Conservation (phyloP, 2,329 filamentous ascomycete genomes). For the Teratosphaeria viscida region DNA sequence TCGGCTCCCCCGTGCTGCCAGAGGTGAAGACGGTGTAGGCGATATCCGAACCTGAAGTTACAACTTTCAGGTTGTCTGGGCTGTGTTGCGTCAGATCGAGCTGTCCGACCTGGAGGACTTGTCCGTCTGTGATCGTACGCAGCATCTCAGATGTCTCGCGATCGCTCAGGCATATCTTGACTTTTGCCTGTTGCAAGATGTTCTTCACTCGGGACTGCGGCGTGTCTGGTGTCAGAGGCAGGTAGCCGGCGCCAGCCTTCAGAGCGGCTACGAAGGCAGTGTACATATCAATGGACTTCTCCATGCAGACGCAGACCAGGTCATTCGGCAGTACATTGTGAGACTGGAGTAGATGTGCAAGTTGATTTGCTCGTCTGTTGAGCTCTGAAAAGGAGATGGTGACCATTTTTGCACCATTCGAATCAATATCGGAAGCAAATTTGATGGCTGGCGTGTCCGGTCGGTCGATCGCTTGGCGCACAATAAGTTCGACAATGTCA, state of each 20-base stretch:
- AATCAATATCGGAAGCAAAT: constrained; percentile 46
- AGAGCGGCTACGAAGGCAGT: constrained; percentile 61
- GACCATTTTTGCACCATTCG: constrained; percentile 26
- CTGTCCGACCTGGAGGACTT: constrained; percentile 20
- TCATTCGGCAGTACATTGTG: constrained; percentile 41
- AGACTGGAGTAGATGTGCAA: constrained; percentile 48
- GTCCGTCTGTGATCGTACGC: constrained; percentile 9
- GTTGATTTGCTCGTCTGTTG: constrained; percentile 51
- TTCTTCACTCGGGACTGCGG: constrained; percentile 49
- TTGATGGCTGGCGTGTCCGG: constrained; percentile 53
- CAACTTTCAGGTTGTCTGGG: constrained; percentile 28
- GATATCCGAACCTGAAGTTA: constrained; percentile 39
- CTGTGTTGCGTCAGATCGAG: constrained; percentile 25
- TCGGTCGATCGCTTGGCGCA: constrained; percentile 37
- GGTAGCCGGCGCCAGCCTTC: constrained; percentile 66
- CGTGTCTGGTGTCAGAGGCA: constrained; percentile 68
- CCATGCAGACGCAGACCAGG: constrained; percentile 63
- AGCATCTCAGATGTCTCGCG: constrained; percentile 5
- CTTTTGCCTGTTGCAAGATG: constrained; percentile 52
- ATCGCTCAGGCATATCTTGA: constrained; percentile 39
- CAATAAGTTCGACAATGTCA: constrained; percentile 39
- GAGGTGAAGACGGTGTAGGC: constrained; percentile 74
- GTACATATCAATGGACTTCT: constrained; percentile 66
- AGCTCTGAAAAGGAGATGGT: constrained; percentile 55
- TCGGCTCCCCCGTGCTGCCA: constrained; percentile 70